Conservation (phyloP, 1,284 basidiomycete species). For the Inonotus obliquus region DNA sequence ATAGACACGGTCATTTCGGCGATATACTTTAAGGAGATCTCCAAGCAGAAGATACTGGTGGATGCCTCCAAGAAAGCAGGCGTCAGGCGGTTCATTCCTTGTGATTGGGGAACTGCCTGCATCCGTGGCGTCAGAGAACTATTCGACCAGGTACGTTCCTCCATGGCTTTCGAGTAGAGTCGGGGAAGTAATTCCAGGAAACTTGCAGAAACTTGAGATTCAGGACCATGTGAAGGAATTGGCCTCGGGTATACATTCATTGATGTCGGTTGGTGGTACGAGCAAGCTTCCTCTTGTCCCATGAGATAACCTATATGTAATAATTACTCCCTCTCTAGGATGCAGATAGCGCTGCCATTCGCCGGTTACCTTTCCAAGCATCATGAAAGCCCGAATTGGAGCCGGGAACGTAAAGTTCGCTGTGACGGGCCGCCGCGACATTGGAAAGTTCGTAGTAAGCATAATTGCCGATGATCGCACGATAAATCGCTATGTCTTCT, state of each 20-base stretch:
- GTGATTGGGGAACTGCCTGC: constrained; percentile 15
- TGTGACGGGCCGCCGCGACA: constrained; percentile 14
- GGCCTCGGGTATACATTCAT: constrained; percentile 19
- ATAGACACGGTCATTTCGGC: constrained; percentile 13
- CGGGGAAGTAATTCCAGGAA: background rate
- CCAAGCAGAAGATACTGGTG: background rate
- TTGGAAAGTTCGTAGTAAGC: constrained; percentile 18
- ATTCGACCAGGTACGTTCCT: constrained; percentile 1
- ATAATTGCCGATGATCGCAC: constrained; percentile 25
- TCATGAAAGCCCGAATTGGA: background rate
- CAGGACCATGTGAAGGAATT: constrained; percentile 11
- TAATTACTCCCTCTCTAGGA: constrained; percentile 2
- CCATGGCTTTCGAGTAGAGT: background rate
- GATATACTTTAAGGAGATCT: no score
- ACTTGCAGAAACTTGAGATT: constrained; percentile 13
- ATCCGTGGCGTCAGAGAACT: constrained; percentile 5
- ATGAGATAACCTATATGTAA: constrained; percentile 1
- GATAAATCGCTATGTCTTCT: constrained; percentile 25
- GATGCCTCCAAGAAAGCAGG: constrained; percentile 16
- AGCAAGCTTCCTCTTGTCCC: background rate
- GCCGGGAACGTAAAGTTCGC: constrained; percentile 16
- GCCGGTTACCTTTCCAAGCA: background rate
- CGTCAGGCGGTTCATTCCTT: constrained; percentile 17
- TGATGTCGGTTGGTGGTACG: constrained; percentile 20
- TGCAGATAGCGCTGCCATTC: background rate